Percentiles rank a stretch among this genome's conserved stretches.
Evolutionary conservation across 129 eudicot species (phyloP).

Genomic region (Chrysanthemum makinoi): DNA sequence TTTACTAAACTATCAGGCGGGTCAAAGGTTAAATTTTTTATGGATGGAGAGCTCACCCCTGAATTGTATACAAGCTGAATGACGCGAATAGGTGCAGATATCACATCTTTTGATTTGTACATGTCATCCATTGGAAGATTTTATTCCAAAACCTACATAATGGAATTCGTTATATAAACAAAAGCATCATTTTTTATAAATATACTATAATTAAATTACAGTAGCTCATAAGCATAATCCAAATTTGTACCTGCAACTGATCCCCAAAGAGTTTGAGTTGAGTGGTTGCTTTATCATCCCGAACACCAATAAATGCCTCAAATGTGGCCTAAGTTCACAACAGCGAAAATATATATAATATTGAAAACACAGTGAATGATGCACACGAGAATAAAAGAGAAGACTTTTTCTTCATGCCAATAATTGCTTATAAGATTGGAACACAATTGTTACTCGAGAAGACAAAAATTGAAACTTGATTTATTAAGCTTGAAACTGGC

Average conservation of each 20-base stretch:
- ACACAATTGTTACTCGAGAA: not conserved
- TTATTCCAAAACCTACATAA: no score
- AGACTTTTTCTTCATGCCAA: not conserved
- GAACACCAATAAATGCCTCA: slow-evolving; percentile 87
- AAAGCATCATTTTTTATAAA: not conserved
- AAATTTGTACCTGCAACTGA: slow-evolving; percentile 55
- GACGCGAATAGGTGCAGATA: no score
- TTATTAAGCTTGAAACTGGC: not conserved
- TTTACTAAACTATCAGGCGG: not conserved
- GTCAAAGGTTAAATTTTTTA: not conserved
- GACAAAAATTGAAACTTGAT: not conserved
- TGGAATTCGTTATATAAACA: not conserved
- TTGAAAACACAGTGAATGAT: not conserved
- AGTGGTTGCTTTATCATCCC: slow-evolving; percentile 84
- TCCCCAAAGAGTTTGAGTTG: slow-evolving; percentile 87
- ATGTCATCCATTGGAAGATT: no score
- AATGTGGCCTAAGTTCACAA: slow-evolving; percentile 69
- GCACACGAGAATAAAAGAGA: not conserved
- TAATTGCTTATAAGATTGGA: not conserved
- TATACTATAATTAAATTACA: not conserved
- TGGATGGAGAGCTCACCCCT: not conserved
- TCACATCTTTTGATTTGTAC: no score
- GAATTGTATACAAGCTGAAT: no score
- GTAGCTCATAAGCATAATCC: not conserved
- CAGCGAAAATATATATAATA: not conserved